Conservation (phyloP, 805 yeast species). For the Vanderwaltozyma polyspora region DNA sequence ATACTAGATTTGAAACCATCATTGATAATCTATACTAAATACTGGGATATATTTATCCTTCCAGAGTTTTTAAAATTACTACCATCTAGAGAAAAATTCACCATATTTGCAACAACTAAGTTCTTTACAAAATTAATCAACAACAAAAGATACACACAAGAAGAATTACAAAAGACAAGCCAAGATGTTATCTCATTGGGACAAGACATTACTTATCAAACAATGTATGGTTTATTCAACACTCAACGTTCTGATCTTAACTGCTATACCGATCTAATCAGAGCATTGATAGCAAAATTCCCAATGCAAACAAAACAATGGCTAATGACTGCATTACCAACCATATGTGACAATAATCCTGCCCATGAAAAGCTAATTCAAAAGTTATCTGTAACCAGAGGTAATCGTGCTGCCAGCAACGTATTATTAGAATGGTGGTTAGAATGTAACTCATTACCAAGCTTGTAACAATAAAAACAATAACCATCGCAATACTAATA, state of each 20-base stretch:
- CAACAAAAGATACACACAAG: constrained; percentile 35
- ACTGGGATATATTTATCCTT: constrained; percentile 17
- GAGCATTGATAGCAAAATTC: constrained; percentile 38
- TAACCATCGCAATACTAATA: background rate
- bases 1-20: constrained; percentile 40
- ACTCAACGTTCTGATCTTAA: constrained; percentile 51
- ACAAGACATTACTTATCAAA: constrained; percentile 20
- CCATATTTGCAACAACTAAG: constrained; percentile 38
- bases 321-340: constrained; percentile 28
- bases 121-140: constrained; percentile 42
- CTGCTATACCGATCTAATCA: constrained; percentile 40
- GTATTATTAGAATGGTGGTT: constrained; percentile 57
- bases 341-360: constrained; percentile 19
- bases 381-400: constrained; percentile 52
- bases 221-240: constrained; percentile 37
- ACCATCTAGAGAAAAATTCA: constrained; percentile 37
- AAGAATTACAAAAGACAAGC: constrained; percentile 30
- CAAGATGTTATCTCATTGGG: constrained; percentile 18
- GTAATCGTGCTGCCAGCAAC: constrained; percentile 49
- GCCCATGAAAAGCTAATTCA: constrained; percentile 38
- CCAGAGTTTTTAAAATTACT: constrained; percentile 25
- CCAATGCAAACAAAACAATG: constrained; percentile 40
- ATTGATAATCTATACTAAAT: constrained; percentile 29
- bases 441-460: constrained; percentile 38
- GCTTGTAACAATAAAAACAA: constrained; percentile 1